These are phyloP conservation scores for Fusarium buxicola DNA, from an alignment of 2,329 filamentous ascomycete species.

Conservation along the genomic window DNA sequence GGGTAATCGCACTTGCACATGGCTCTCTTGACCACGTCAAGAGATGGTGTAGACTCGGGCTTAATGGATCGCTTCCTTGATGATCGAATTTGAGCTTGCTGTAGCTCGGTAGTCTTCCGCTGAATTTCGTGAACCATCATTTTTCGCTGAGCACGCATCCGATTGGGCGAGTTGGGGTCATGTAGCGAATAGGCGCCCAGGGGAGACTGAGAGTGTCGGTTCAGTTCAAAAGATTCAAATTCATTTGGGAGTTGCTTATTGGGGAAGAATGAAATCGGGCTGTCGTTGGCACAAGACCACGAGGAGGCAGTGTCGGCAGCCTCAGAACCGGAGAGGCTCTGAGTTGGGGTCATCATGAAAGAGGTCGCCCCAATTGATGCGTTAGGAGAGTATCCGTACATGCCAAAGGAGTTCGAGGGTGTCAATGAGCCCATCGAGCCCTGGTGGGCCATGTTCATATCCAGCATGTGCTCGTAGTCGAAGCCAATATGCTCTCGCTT, in stretches of 20 bases:
- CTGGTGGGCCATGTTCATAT: slow-evolving; percentile 51
- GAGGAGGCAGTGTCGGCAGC: slow-evolving; percentile 52
- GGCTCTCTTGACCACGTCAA: slow-evolving; percentile 54
- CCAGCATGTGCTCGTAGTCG: slow-evolving; percentile 55
- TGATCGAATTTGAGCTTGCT: slow-evolving; percentile 54
- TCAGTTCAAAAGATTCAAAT: slow-evolving; percentile 51
- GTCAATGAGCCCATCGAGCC: slow-evolving; percentile 53
- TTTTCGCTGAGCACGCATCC: slow-evolving; percentile 53
- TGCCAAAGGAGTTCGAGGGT: slow-evolving; percentile 52
- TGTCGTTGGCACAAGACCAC: slow-evolving; percentile 56
- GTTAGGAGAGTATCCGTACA: slow-evolving; percentile 52
- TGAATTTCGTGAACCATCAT: slow-evolving; percentile 57
- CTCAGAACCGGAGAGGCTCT: slow-evolving; percentile 55
- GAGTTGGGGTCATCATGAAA: slow-evolving; percentile 56
- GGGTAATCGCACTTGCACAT: slow-evolving; percentile 60
- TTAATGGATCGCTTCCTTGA: slow-evolving; percentile 48
- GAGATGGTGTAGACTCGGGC: slow-evolving; percentile 42
- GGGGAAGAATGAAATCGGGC: slow-evolving; percentile 56
- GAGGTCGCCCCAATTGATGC: slow-evolving; percentile 48
- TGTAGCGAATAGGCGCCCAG: slow-evolving; percentile 48
- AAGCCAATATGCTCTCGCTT: slow-evolving; percentile 51
- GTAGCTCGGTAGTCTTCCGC: slow-evolving; percentile 58
- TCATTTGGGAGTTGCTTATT: slow-evolving; percentile 48
- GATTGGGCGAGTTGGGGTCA: slow-evolving; percentile 50
- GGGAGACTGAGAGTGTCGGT: slow-evolving; percentile 53